Evolutionary conservation across 495 filamentous ascomycete genomes (phyloP).

Genomic region (Hypomontagnella submonticulosa): DNA sequence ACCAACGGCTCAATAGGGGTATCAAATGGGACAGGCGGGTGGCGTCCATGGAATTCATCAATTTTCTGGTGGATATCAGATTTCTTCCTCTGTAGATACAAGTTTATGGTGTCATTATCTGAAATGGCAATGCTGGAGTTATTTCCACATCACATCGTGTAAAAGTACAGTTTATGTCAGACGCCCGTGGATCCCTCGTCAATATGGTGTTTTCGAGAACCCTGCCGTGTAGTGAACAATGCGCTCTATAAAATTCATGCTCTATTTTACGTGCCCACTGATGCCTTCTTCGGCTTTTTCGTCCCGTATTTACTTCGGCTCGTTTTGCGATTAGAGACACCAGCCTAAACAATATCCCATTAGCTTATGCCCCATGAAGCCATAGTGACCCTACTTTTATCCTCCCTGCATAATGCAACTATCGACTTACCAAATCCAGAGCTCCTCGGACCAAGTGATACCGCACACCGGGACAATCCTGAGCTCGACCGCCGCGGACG

Average conservation of each 20-base stretch:
- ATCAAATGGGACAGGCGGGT: slow-evolving; percentile 41
- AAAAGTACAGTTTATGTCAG: slow-evolving; percentile 26
- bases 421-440: slow-evolving; percentile 84
- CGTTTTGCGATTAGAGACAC: slow-evolving; percentile 83
- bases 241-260: not conserved
- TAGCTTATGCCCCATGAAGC: not conserved
- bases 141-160: slow-evolving; percentile 24
- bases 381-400: not conserved
- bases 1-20: slow-evolving; percentile 40
- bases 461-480: slow-evolving; percentile 98
- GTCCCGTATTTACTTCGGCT: slow-evolving; percentile 97
- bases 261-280: slow-evolving; percentile 51
- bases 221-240: not conserved
- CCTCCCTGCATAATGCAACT: not conserved
- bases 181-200: not conserved
- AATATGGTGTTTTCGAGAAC: not conserved
- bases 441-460: slow-evolving; percentile 93
- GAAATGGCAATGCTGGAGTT: slow-evolving; percentile 30
- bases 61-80: slow-evolving; percentile 41
- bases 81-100: slow-evolving; percentile 53
- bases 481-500: slow-evolving; percentile 86
- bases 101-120: slow-evolving; percentile 31
- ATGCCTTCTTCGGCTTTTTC: slow-evolving; percentile 91
- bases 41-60: slow-evolving; percentile 46
- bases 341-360: slow-evolving; percentile 68